Percentiles rank a stretch among this genome's conserved stretches.
Conservation (phyloP, 495 filamentous ascomycete genomes). For the Penicillium parvum region DNA sequence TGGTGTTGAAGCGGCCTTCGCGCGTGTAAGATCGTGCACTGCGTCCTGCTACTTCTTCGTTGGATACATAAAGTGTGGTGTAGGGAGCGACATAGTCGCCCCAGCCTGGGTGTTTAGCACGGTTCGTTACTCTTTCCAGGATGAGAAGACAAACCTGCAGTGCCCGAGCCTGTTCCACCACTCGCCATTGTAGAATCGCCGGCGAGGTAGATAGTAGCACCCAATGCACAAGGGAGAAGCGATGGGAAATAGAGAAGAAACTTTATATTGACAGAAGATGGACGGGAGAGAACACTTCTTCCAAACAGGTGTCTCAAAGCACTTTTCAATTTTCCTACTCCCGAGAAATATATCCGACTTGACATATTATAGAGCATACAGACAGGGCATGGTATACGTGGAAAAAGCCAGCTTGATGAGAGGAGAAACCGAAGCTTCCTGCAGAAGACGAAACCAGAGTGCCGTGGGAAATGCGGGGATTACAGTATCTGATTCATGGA, state of each 20-base stretch:
- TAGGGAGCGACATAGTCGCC: slow-evolving; percentile 52
- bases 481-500: slow-evolving; percentile 21
- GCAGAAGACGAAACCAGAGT: slow-evolving; percentile 7
- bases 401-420: slow-evolving; percentile 12
- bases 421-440: slow-evolving; percentile 7
- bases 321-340: too few species aligned
- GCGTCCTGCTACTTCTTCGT: slow-evolving; percentile 56
- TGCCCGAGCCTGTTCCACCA: slow-evolving; percentile 33
- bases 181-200: slow-evolving; percentile 57
- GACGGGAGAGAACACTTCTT: too few species aligned
- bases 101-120: slow-evolving; percentile 45
- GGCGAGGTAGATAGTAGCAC: slow-evolving; percentile 46
- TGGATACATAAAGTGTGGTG: slow-evolving; percentile 43
- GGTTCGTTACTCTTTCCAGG: background rate
- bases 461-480: slow-evolving; percentile 3
- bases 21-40: slow-evolving; percentile 57
- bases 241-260: slow-evolving; percentile 15
- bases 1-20: slow-evolving; percentile 54
- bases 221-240: slow-evolving; percentile 24
- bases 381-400: slow-evolving; percentile 12
- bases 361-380: too few species aligned
- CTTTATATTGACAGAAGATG: slow-evolving; percentile 21
- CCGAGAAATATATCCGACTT: too few species aligned
- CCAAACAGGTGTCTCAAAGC: too few species aligned
- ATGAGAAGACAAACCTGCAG: slow-evolving; percentile 17